These are phyloP conservation scores for Neoscytalidium dimidiatum DNA, from an alignment of 2,329 filamentous ascomycete species.

Conservation along the genomic window DNA sequence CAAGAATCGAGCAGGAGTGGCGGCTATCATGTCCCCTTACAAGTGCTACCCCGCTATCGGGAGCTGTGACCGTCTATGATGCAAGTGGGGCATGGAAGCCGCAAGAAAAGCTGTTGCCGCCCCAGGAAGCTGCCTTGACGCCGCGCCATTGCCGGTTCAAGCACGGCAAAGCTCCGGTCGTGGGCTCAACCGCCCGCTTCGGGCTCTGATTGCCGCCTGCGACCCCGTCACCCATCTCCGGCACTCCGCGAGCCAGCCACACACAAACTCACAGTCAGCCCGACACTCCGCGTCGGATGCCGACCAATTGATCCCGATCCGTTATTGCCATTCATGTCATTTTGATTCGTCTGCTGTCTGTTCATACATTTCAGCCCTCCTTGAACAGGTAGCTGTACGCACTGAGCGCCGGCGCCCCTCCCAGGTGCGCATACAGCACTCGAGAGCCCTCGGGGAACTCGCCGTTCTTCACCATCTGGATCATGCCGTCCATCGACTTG, in stretches of 20 bases:
- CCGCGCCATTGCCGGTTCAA: neutral
- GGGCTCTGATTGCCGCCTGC: neutral
- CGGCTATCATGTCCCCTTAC: neutral
- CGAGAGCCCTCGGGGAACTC: constrained; percentile 63
- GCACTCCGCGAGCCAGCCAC: neutral
- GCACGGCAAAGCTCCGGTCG: neutral
- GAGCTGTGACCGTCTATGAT: neutral
- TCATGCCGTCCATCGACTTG: constrained; percentile 72
- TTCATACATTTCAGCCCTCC: neutral
- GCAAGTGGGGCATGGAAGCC: constrained; percentile 13
- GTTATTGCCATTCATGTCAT: neutral
- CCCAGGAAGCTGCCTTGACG: neutral
- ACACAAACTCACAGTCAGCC: neutral
- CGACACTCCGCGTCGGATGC: neutral
- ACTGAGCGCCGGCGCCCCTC: constrained; percentile 69
- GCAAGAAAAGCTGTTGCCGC: neutral
- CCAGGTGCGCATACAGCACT: constrained; percentile 71
- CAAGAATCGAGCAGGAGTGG: neutral
- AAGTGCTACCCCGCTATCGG: constrained; percentile 2
- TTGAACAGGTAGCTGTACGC: constrained; percentile 51
- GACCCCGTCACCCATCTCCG: no score
- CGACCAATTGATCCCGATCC: neutral
- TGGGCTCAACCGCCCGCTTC: no score
- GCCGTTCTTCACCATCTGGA: constrained; percentile 65
- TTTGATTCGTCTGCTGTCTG: neutral